Conservation (phyloP, 129 eudicot genomes). For the Arctium minus region DNA sequence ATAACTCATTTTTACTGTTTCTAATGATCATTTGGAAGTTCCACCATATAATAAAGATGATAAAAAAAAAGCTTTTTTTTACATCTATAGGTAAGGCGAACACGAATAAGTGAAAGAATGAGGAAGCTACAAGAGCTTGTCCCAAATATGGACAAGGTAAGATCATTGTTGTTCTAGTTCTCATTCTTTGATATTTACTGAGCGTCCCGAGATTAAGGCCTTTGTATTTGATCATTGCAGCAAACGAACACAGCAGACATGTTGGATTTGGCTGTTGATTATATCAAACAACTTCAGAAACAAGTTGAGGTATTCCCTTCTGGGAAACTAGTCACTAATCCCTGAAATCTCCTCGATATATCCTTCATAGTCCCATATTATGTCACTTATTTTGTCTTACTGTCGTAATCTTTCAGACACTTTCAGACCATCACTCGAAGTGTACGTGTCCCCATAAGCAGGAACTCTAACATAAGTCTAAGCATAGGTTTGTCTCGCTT, state of each 20-base stretch:
- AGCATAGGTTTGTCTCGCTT: constrained; percentile 26
- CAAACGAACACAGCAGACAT: constrained; percentile 96
- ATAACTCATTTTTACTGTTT: background rate
- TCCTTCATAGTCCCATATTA: background rate
- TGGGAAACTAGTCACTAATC: background rate
- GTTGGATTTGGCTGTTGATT: constrained; percentile 94
- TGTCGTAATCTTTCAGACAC: constrained; percentile 37
- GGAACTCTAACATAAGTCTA: constrained; percentile 20
- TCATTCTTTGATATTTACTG: background rate
- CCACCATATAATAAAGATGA: background rate
- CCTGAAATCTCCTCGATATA: background rate
- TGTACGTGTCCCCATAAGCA: constrained; percentile 43
- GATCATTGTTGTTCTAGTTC: background rate
- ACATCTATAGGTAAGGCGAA: constrained; percentile 68
- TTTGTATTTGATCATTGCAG: constrained; percentile 37
- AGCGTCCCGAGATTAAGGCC: background rate
- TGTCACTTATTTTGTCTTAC: constrained; percentile 7
- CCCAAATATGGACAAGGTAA: constrained; percentile 94
- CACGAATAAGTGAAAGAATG: constrained; percentile 85
- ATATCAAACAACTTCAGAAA: constrained; percentile 85
- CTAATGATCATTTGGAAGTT: background rate
- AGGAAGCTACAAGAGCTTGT: constrained; percentile 96
- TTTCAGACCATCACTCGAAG: constrained; percentile 35
- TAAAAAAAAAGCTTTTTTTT: background rate
- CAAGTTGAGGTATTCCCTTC: constrained; percentile 49